Base-by-base conservation (phyloP, 495 filamentous ascomycete genomes). In the Patellaria atrata region DNA sequence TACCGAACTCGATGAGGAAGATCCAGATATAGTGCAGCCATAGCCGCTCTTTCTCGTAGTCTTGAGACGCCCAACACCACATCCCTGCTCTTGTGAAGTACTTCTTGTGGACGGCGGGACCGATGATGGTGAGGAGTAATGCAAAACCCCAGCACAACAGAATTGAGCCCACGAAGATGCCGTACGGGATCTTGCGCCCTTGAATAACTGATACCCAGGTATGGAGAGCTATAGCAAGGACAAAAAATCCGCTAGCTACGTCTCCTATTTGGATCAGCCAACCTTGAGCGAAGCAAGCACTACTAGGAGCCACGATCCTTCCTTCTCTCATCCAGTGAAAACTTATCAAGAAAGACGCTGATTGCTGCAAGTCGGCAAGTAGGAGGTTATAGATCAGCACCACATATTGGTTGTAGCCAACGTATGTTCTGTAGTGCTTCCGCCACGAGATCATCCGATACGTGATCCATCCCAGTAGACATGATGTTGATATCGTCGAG, bases 11-110 rank as follows among this genome's bases (percentile, higher is more conserved):
- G 33, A 68, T 61, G 28, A 82, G 54, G 57, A 84, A 82, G 54
- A 84, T 79, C 69, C 75, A 86, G 42, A 84, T 63, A 48, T 86
- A 86, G 46, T 86, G 80, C 13, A 76, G 67, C 62, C 68, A 71
- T 1, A 86, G 65, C 41, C 78, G 78, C 25, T 72, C 59, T 4
- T 52, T 45, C 37, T 73, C 64, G 53, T 73, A 80, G 1, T 63
- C 52, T 24, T 61, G 51, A 43, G 67, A 75, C 21, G 83, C 68
- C 79, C 79, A 82, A 54, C 79, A 83, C 55, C 55, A 58, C 4
- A 46, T 52, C 28, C 53, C 53, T 5, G 55, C 55, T 33, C 54
- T 33, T 3, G 44, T 35, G 36, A 49, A 58, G 36, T 46, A 54
- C 7, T 33, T 36, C 11, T 33, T 35, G 30, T 57, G 40, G 38